Evolutionary conservation across 106 monocot genomes (phyloP).

Genomic region (Narthecium ossifragum): DNA sequence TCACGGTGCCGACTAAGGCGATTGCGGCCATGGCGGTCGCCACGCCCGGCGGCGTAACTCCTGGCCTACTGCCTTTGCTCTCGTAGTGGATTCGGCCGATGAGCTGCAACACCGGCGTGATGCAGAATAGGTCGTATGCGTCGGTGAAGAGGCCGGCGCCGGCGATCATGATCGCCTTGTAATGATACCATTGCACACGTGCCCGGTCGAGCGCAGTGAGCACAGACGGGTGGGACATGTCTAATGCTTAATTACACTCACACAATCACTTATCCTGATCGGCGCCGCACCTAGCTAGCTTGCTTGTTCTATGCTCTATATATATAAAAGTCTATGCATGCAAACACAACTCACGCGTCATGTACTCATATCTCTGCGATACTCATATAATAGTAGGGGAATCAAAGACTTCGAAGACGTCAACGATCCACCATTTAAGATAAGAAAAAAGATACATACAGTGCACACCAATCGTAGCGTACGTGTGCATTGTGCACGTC

Average conservation of each 20-base stretch:
- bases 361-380: too few relatives aligned
- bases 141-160: slow-evolving; percentile 44
- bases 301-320: too few relatives aligned
- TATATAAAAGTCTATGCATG: too few relatives aligned
- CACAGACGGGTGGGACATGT: slow-evolving; percentile 17
- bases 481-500: too few relatives aligned
- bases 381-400: too few relatives aligned
- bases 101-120: slow-evolving; percentile 21
- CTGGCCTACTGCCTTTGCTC: neutral
- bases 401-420: too few relatives aligned
- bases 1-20: slow-evolving; percentile 23
- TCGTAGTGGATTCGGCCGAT: slow-evolving; percentile 25
- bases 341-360: too few relatives aligned
- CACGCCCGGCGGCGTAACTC: slow-evolving; percentile 8
- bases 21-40: slow-evolving; percentile 5
- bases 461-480: too few relatives aligned
- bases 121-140: slow-evolving; percentile 40
- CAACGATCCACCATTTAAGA: too few relatives aligned
- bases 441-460: too few relatives aligned
- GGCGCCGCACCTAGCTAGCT: too few relatives aligned
- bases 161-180: slow-evolving; percentile 28
- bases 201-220: slow-evolving; percentile 24
- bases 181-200: slow-evolving; percentile 27
- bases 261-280: neutral
- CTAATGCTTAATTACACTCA: neutral